These are phyloP conservation scores for Comarum palustre DNA, from an alignment of 306 rosid genomes.

Conservation along the genomic window DNA sequence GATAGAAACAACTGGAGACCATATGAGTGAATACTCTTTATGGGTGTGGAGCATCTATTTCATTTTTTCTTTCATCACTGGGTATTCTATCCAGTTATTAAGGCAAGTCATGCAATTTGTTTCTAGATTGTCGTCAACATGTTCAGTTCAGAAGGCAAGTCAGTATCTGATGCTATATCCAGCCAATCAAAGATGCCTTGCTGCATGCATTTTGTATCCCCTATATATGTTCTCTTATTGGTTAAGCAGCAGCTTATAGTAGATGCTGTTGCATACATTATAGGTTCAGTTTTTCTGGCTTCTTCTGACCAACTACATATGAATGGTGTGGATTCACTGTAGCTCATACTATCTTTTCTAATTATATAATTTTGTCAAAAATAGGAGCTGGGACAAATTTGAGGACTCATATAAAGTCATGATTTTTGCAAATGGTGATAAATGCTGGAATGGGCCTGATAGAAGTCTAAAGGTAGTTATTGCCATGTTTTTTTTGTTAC, in stretches of 20 bases:
- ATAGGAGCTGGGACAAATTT: slow-evolving; percentile 93
- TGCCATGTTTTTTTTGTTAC: neutral
- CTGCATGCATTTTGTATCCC: neutral
- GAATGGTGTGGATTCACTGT: neutral
- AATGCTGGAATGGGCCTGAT: slow-evolving; percentile 99
- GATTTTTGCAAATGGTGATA: slow-evolving; percentile 83
- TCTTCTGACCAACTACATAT: neutral
- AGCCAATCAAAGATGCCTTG: neutral
- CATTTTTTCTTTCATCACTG: slow-evolving; percentile 4
- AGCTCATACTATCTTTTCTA: neutral
- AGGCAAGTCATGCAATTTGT: slow-evolving; percentile 1
- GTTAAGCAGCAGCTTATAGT: neutral
- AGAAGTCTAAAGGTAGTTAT: slow-evolving; percentile 85
- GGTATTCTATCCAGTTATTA: slow-evolving; percentile 9
- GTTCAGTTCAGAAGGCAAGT: slow-evolving; percentile 14
- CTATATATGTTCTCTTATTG: neutral
- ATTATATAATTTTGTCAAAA: slow-evolving; percentile 8
- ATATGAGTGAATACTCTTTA: neutral
- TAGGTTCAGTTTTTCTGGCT: neutral
- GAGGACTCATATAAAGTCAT: slow-evolving; percentile 77
- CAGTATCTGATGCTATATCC: neutral
- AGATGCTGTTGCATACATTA: neutral
- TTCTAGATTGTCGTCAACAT: slow-evolving; percentile 17
- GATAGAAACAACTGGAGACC: neutral
- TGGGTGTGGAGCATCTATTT: slow-evolving; percentile 3